Percentiles rank a stretch among this genome's conserved stretches.
These are phyloP conservation scores for Fusarium scirpi DNA, from an alignment of 2,329 filamentous ascomycete species.

Conservation along the genomic window DNA sequence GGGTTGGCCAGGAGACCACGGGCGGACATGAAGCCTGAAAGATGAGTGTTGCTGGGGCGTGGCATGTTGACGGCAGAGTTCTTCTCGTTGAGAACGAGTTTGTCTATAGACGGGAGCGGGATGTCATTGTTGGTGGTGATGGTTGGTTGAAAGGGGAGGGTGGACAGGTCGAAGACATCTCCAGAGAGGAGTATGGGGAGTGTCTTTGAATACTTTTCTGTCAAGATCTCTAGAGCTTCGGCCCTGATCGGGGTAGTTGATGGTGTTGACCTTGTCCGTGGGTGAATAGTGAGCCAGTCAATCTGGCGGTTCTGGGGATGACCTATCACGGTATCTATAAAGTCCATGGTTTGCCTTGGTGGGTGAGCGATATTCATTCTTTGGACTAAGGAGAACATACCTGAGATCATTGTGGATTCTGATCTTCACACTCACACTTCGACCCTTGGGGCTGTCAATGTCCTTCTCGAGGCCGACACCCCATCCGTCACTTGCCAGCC, in stretches of 20 bases:
- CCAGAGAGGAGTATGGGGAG: constrained; percentile 77
- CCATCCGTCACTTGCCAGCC: constrained; percentile 66
- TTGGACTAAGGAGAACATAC: constrained; percentile 43
- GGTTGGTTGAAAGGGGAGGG: constrained; percentile 58
- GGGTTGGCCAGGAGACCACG: constrained; percentile 76
- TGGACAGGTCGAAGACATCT: constrained; percentile 71
- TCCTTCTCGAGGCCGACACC: constrained; percentile 59
- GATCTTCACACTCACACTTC: constrained; percentile 78
- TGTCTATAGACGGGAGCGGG: constrained; percentile 43
- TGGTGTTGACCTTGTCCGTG: constrained; percentile 70
- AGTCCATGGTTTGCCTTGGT: constrained; percentile 67
- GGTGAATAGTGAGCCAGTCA: constrained; percentile 78
- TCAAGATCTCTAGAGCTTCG: constrained; percentile 69
- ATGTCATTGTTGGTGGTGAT: constrained; percentile 43
- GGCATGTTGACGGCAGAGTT: constrained; percentile 23
- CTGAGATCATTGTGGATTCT: constrained; percentile 74
- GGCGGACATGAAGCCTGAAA: constrained; percentile 77
- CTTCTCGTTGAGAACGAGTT: constrained; percentile 46
- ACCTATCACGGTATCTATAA: constrained; percentile 71
- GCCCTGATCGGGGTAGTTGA: constrained; percentile 71
- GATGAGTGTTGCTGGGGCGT: constrained; percentile 59
- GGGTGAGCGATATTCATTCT: background rate
- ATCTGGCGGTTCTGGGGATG: constrained; percentile 64
- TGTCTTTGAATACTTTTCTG: constrained; percentile 62
- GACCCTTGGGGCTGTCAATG: constrained; percentile 57